Evolutionary conservation across 805 yeast species (phyloP).

Genomic region (Pichia kluyveri): DNA sequence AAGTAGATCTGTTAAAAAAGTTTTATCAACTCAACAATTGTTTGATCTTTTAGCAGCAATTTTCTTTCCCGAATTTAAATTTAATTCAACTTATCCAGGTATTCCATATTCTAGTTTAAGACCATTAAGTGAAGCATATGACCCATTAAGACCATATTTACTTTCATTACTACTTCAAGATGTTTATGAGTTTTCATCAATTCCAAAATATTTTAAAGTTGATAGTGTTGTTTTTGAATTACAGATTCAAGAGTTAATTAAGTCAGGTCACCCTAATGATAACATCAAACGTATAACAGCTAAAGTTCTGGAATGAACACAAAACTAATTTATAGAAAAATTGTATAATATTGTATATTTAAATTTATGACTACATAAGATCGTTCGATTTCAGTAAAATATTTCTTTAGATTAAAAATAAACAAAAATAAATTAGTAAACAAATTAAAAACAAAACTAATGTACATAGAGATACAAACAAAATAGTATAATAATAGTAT

Average conservation of each 20-base stretch:
- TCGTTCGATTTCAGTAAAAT: too few relatives aligned
- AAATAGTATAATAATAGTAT: not conserved
- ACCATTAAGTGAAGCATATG: constrained; percentile 9
- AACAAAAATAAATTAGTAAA: not conserved
- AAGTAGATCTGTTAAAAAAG: constrained; percentile 7
- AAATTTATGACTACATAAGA: too few relatives aligned
- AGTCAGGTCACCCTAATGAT: not conserved
- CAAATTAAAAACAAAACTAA: not conserved
- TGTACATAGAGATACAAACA: not conserved
- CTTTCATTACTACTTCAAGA: constrained; percentile 12
- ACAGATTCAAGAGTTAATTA: constrained; percentile 13
- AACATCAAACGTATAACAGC: not conserved
- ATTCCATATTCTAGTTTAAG: not conserved
- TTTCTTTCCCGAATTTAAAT: constrained; percentile 12
- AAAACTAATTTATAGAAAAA: too few relatives aligned
- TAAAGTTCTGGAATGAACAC: not conserved
- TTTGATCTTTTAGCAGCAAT: constrained; percentile 11
- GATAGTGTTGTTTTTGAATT: constrained; percentile 18
- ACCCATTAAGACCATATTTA: constrained; percentile 16
- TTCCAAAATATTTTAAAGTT: constrained; percentile 16
- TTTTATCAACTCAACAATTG: constrained; percentile 12
- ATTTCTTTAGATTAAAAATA: too few relatives aligned
- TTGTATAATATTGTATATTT: too few relatives aligned
- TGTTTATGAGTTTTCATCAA: constrained; percentile 14
- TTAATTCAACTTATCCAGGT: constrained; percentile 3